Evolutionary conservation across 73 alveolate species (phyloP), one percentile per base, ranked within the genome.

Genomic region (Tetrahymena borealis): DNA sequence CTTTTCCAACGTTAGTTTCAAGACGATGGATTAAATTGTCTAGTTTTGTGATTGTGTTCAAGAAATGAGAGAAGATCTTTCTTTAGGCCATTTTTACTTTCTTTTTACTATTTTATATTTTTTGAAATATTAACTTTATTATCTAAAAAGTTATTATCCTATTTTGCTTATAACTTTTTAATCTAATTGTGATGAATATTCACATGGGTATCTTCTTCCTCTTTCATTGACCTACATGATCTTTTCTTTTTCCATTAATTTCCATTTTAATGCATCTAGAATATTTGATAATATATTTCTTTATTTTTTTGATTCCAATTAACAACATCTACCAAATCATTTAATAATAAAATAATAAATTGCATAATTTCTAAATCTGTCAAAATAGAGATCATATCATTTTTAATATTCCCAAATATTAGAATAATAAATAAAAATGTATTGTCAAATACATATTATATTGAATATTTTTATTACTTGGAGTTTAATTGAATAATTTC

Each of bases 21-120:
- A 60, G 85, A 60, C 85, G 85, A 60, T 60, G 85, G 85, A 60
- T 60, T 60, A 60, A 60, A 60, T 60, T 60, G 85, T 60, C 85
- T 60, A 60, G 85, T 60, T 60, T 60, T 60, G 85, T 60, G 85
- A 60, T 60, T 60, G 85, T 60, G 28, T 60, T 60, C 85, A 60
- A 60, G 28, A 60, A 60, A 60, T 60, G 85, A 60, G 85, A 60
- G 85, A 60, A 60, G 28, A 60, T 35, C 85, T 60, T 60, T 60
- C 85, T 60, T 60, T 60, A 28, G n/a, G 85, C 85, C 85, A 60
- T 60, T 60, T 60, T 60, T 24, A 24, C 85, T 60, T 60, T 60
- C 38, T 60, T 60, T 60, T 60, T 60, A 60, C 85, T 60, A 60
- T 60, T 60, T 60, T 60, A 60, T 60, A 60, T 60, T 60, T 41